These are phyloP conservation scores for Naganishia randhawae DNA, from an alignment of 768 basidiomycete species.

Conservation along the genomic window DNA sequence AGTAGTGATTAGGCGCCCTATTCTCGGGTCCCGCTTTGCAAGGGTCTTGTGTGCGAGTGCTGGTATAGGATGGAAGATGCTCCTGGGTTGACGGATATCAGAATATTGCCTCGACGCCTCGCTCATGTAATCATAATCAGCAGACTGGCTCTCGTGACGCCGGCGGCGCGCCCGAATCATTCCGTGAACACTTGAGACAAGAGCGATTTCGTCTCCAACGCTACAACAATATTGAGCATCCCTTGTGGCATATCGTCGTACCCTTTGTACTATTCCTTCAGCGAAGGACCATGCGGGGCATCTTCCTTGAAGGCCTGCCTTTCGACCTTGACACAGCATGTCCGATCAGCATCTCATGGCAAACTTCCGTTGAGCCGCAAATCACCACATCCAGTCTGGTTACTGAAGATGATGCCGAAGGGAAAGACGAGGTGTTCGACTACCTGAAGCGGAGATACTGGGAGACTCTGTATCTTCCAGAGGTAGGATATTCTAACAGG, in stretches of 20 bases:
- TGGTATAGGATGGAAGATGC: background rate
- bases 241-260: background rate
- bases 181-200: background rate
- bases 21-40: no score
- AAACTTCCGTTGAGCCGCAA: no score
- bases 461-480: conserved; percentile 23
- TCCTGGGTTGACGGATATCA: background rate
- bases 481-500: background rate
- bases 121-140: background rate
- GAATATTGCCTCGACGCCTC: background rate
- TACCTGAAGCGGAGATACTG: conserved; percentile 8
- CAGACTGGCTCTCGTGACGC: no score
- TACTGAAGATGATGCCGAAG: background rate
- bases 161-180: background rate
- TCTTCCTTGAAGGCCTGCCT: background rate
- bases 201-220: background rate
- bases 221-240: background rate
- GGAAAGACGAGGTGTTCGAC: background rate
- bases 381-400: background rate
- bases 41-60: background rate
- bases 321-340: conserved; percentile 6
- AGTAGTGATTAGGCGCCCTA: background rate
- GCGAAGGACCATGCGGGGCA: background rate
- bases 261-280: background rate
- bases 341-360: conserved; percentile 3